These are phyloP conservation scores for Tylopilus vinaceipallidus DNA, from an alignment of 768 basidiomycete genomes.

Conservation along the genomic window DNA sequence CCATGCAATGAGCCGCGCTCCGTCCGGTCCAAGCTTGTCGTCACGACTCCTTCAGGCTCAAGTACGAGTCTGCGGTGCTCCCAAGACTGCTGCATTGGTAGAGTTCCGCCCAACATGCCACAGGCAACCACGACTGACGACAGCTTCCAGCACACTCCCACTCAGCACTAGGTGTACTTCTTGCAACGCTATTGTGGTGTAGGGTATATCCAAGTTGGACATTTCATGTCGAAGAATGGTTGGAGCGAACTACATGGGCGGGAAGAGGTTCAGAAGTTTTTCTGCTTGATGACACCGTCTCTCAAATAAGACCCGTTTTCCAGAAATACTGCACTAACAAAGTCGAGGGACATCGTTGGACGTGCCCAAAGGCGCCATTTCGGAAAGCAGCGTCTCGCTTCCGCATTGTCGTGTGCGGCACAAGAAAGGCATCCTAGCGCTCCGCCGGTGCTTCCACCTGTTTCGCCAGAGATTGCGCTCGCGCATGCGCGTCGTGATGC, in stretches of 20 bases:
- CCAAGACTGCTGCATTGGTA: background rate
- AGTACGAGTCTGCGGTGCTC: too few species aligned
- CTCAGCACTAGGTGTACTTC: too few species aligned
- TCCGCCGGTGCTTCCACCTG: constrained; percentile 6
- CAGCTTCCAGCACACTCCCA: too few species aligned
- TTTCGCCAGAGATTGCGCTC: constrained; percentile 23
- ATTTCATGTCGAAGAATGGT: constrained; percentile 42
- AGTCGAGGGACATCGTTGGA: constrained; percentile 53
- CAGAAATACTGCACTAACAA: constrained; percentile 59
- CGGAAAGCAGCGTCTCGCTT: constrained; percentile 54
- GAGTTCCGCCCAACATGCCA: background rate
- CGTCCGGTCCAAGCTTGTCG: too few species aligned
- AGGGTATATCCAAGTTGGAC: too few species aligned
- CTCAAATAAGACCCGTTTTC: background rate
- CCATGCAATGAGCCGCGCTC: too few species aligned
- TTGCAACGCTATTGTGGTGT: too few species aligned
- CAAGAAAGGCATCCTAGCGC: constrained; percentile 7
- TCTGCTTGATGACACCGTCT: background rate
- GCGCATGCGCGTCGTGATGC: constrained; percentile 24
- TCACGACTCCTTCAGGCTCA: too few species aligned
- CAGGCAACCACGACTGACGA: background rate
- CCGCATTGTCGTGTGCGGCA: constrained; percentile 36
- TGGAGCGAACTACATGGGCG: constrained; percentile 78
- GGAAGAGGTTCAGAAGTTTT: constrained; percentile 48
- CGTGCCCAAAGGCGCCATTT: constrained; percentile 61